These are phyloP conservation scores for Dendrocalamus sinicus DNA, from an alignment of 176 grass and related monocot species.

Conservation along the genomic window DNA sequence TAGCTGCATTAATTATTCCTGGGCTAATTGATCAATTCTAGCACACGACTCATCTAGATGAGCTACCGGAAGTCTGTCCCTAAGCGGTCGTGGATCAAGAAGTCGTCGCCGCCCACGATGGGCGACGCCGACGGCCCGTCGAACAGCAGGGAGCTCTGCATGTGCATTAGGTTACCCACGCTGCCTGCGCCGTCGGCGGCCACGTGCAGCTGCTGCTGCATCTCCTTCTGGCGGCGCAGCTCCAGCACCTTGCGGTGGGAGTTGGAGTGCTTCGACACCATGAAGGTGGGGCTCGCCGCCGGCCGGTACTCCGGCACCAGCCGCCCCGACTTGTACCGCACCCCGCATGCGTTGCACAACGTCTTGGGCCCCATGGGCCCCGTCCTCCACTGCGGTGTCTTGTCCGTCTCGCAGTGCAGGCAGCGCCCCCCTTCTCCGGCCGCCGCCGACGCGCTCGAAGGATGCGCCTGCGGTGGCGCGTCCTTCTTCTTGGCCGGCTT, in stretches of 20 bases:
- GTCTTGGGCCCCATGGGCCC: constrained; percentile 97
- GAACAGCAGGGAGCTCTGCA: constrained; percentile 47
- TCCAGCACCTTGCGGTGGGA: constrained; percentile 98
- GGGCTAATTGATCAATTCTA: constrained; percentile 58
- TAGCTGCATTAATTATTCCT: constrained; percentile 67
- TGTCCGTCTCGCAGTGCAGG: constrained; percentile 93
- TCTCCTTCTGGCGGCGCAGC: constrained; percentile 82
- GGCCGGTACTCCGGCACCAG: constrained; percentile 96
- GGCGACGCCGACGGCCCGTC: constrained; percentile 28
- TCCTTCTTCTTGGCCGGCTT: constrained; percentile 77
- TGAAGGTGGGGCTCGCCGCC: constrained; percentile 83
- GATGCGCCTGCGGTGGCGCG: not conserved
- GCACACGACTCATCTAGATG: constrained; percentile 58
- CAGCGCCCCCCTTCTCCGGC: constrained; percentile 60
- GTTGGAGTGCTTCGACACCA: constrained; percentile 85
- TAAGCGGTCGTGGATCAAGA: constrained; percentile 74
- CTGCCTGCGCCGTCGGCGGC: not conserved
- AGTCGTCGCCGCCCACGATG: constrained; percentile 49
- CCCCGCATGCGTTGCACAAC: constrained; percentile 97
- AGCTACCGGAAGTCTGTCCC: constrained; percentile 66
- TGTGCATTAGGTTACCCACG: constrained; percentile 33
- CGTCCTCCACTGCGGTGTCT: constrained; percentile 97
- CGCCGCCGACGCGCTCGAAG: constrained; percentile 1
- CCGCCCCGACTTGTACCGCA: constrained; percentile 88
- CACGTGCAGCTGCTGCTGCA: constrained; percentile 39